These are phyloP conservation scores for Balansia obtecta DNA, from an alignment of 2,329 filamentous ascomycete species.

Conservation along the genomic window DNA sequence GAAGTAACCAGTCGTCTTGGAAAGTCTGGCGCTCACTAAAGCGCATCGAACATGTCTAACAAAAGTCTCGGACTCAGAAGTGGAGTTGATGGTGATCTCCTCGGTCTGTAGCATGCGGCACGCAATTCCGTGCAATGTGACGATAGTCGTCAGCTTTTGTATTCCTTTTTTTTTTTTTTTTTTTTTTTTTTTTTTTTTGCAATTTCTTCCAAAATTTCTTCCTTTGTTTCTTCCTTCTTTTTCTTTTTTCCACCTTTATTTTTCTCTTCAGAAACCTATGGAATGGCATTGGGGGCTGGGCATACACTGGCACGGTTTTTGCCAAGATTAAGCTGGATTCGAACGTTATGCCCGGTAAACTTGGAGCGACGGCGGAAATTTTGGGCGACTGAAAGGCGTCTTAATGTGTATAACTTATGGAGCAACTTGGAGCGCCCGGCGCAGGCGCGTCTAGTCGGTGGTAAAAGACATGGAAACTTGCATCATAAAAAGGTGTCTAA, in stretches of 20 bases:
- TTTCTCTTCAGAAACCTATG: slow-evolving; percentile 10
- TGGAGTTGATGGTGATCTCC: neutral
- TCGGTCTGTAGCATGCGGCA: neutral
- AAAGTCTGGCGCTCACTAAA: slow-evolving; percentile 16
- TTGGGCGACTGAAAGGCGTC: slow-evolving; percentile 8
- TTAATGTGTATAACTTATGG: slow-evolving; percentile 23
- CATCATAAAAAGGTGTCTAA: slow-evolving; percentile 25
- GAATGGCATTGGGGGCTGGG: slow-evolving; percentile 8
- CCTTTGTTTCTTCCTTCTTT: slow-evolving; percentile 9
- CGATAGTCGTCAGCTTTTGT: neutral
- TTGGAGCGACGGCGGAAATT: neutral
- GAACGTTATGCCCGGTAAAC: neutral
- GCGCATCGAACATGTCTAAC: neutral
- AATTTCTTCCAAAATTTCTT: neutral
- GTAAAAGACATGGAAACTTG: slow-evolving; percentile 18
- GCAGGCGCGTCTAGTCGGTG: slow-evolving; percentile 15
- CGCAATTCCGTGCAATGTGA: neutral
- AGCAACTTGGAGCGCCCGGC: slow-evolving; percentile 22
- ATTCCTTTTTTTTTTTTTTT: neutral
- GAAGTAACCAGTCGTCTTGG: slow-evolving; percentile 38
- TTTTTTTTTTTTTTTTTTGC: slow-evolving; percentile 8
- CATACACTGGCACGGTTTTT: slow-evolving; percentile 8
- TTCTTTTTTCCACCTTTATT: slow-evolving; percentile 2
- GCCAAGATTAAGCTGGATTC: neutral
- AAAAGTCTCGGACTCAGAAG: neutral